Evolutionary conservation across 371 early-diverging fungal species (phyloP).

Genomic region (Caulochytrium protostelioides): DNA sequence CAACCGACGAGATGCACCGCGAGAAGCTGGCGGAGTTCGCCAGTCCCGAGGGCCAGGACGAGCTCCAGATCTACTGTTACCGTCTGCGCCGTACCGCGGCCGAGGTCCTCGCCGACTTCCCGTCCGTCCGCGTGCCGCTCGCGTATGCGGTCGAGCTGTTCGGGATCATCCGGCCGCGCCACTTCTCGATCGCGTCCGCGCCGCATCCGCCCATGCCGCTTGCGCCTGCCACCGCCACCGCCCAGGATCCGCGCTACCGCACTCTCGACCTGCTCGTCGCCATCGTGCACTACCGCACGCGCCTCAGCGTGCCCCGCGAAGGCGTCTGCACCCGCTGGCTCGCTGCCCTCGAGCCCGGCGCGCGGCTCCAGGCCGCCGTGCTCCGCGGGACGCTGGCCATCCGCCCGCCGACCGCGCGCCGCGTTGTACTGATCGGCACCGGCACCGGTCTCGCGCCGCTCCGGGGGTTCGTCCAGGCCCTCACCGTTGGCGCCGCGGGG

Average conservation of each 20-base stretch:
- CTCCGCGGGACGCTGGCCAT: neutral
- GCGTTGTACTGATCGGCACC: neutral
- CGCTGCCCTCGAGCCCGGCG: constrained; percentile 14
- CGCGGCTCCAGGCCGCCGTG: neutral
- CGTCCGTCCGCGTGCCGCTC: too few relatives aligned
- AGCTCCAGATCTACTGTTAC: constrained; percentile 60
- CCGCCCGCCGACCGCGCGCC: too few relatives aligned
- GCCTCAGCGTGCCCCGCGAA: constrained; percentile 36
- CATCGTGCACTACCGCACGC: constrained; percentile 63
- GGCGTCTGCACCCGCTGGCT: constrained; percentile 76
- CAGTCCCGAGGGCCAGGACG: constrained; percentile 62
- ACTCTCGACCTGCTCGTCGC: constrained; percentile 66
- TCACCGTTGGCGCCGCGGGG: constrained; percentile 24
- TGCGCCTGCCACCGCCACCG: too few relatives aligned
- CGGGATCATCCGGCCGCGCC: neutral
- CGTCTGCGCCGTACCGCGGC: constrained; percentile 49
- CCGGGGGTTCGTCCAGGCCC: constrained; percentile 55
- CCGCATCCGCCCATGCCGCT: too few relatives aligned
- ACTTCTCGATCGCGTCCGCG: constrained; percentile 16
- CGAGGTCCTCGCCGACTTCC: constrained; percentile 68
- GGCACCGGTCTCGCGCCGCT: constrained; percentile 84
- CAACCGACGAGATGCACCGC: constrained; percentile 39
- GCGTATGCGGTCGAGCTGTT: neutral
- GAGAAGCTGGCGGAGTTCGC: constrained; percentile 62
- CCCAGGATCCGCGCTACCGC: too few relatives aligned